Evolutionary conservation across 177 flowering plant species (phyloP), one percentile per base, ranked within the genome.

Genomic region (Vitis hybrid): DNA sequence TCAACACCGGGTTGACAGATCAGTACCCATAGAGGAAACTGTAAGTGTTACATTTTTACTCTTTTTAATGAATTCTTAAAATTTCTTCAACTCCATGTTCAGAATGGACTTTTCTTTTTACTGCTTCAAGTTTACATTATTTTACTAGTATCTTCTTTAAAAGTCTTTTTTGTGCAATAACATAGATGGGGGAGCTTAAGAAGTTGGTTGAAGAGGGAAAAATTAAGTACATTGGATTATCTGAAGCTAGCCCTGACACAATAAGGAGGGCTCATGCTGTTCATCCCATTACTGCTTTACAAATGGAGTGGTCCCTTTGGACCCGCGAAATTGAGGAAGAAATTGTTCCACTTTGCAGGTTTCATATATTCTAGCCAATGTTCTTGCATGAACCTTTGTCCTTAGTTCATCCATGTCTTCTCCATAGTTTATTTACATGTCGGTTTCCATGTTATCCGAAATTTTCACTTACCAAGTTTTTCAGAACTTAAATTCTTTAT

Each of bases 281-380:
- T 66, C 85, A 80, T 67, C 83, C 85, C 31, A 74, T 82, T 53
- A 73, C 85, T 10, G 82, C 83, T 11, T 5, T 83, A 19, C 79
- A 79, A 62, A 75, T 79, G 75, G 86, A 83, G 34, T 83, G 69
- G n/a, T 83, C 84, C n/a, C 55, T 83, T 4, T 83, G 86, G 84
- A 67, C 75, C 16, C 84, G 81, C 11, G 81, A 83, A 1, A 73
- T 83, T 51, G 84, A 80, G 54, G 72, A 78, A 10, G 80, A 80
- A 10, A 68, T 80, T 16, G 52, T 80, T 48, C 81, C 83, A 1
- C 76, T 77, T 29, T 80, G 83, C 78, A 55, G 85, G 80, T 77
- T 45, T 34, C 58, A 63, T 31, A 13, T 50, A 11, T 31, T 6
- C 45, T 34, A 5, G 2, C 5, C 45, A 5, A 34, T 34, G 45